Conservation (phyloP, 1,284 basidiomycete genomes). For the Pyrrhoderma noxium region DNA sequence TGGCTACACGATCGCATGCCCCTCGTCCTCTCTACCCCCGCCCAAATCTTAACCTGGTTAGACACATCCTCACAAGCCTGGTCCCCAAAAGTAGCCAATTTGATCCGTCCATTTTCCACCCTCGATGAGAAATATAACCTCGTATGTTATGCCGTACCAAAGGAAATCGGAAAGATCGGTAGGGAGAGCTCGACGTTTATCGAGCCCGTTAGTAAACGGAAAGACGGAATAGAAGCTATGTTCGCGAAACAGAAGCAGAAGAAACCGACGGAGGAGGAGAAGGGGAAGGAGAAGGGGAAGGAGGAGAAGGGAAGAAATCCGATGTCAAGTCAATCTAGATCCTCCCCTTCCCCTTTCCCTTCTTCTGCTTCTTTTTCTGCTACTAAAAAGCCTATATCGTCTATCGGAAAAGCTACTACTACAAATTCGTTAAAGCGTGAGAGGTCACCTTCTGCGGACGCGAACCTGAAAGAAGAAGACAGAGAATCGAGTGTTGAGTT, state of each 20-base stretch:
- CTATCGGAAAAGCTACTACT: background rate
- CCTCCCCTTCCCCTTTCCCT: too few species aligned
- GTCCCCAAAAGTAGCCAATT: slow-evolving; percentile 49
- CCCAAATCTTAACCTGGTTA: slow-evolving; percentile 71
- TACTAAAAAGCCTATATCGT: background rate
- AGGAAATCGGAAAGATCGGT: slow-evolving; percentile 88
- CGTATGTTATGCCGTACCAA: slow-evolving; percentile 81
- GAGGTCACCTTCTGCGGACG: background rate
- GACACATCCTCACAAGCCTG: slow-evolving; percentile 62
- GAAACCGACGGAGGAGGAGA: background rate
- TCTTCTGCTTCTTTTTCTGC: background rate
- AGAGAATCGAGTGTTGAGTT: slow-evolving; percentile 10
- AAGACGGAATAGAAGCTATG: slow-evolving; percentile 86
- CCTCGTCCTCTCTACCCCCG: slow-evolving; percentile 63
- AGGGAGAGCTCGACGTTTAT: slow-evolving; percentile 78
- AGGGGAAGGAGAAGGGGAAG: background rate
- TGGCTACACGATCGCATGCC: slow-evolving; percentile 94
- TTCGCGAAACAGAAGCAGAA: slow-evolving; percentile 55
- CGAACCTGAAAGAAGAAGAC: slow-evolving; percentile 7
- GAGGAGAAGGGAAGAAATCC: background rate
- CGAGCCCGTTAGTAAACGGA: slow-evolving; percentile 69
- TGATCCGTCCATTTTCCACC: slow-evolving; percentile 56
- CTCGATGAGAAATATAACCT: slow-evolving; percentile 46
- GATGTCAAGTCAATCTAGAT: background rate
- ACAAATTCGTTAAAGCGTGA: background rate